Evolutionary conservation across 192 early-diverging fungal species (phyloP), one percentile per base, ranked within the genome.

Genomic region (Glomus cerebriforme): DNA sequence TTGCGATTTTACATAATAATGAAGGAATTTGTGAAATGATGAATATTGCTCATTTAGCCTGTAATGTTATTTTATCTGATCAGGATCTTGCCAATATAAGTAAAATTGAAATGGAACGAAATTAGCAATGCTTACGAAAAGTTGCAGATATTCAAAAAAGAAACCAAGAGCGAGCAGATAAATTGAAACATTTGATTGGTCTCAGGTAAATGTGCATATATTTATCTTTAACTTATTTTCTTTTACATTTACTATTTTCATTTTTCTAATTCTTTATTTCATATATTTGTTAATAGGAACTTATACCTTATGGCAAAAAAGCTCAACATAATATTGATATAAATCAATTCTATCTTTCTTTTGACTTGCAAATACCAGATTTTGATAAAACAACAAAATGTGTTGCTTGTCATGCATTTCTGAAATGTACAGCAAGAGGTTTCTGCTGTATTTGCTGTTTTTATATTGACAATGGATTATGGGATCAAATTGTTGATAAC

Each of bases 401-500:
- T 29, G 2, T 43, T 43, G 24, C 37, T 0, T 70, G 43, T 26
- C 35, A 43, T 43, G 1, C 9, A 70, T 70, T 70, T 70, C 24
- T 24, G 29, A 70, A 70, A 70, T 43, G 37, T 43, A 26, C 37
- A 27, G n/a, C 24, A 7, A 43, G 8, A 45, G 4, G 17, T 24
- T 24, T 70, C 9, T 45, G n/a, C 47, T 3, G 13, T 1, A 15
- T 70, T 24, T 69, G 37, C n/a, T 1, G 3, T 10, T 69, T 69
- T 43, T 69, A 69, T 69, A 7, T 69, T 24, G 67, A 69, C 6
- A 69, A 69, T 39, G 6, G 39, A 26, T 2, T 69, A 2, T 24
- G 9, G 19, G 15, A 43, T 26, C 37, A 69, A 69, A 69, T 69
- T 69, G 6, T 39, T 35, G 22, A 69, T 69, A 69, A 69, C 17